Percentiles rank a stretch among this genome's conserved stretches.
phyloP scores from a whole-genome alignment of 805 yeast genomes.

The Candida quercuum region DNA sequence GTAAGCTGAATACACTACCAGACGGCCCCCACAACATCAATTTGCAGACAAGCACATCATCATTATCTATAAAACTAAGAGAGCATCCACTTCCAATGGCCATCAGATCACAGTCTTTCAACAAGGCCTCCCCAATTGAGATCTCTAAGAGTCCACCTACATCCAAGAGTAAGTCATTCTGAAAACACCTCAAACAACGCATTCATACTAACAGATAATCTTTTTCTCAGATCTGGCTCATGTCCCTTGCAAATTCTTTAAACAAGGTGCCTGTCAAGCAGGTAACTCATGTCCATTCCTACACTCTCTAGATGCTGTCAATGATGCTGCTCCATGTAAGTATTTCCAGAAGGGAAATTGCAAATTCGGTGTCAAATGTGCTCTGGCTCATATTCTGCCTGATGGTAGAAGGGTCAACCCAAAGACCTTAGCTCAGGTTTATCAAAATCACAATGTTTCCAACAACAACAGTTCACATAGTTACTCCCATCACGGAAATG shows the following conservation, averaged over 20 bases:
- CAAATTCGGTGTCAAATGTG: constrained; percentile 92
- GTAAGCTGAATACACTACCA: no score
- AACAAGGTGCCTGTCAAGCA: constrained; percentile 93
- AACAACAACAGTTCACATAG: neutral
- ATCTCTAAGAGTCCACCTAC: constrained; percentile 21
- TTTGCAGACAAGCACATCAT: no score
- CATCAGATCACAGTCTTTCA: neutral
- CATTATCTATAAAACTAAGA: no score
- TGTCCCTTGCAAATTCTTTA: constrained; percentile 92
- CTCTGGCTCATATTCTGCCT: constrained; percentile 84
- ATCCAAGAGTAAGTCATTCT: constrained; percentile 18
- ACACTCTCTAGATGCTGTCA: constrained; percentile 51
- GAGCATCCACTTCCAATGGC: neutral
- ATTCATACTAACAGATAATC: constrained; percentile 14
- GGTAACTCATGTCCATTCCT: constrained; percentile 90
- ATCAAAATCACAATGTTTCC: constrained; percentile 16
- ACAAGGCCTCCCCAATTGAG: constrained; percentile 10
- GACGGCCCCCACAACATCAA: no score
- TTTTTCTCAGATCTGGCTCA: constrained; percentile 62
- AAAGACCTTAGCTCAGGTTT: constrained; percentile 30
- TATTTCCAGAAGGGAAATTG: constrained; percentile 96
- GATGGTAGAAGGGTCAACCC: constrained; percentile 81
- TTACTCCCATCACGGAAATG: no score
- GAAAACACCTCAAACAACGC: no score
- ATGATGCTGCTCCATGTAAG: constrained; percentile 69